Evolutionary conservation across 306 rosid genomes (phyloP).

Genomic region (Sophora flavescens): DNA sequence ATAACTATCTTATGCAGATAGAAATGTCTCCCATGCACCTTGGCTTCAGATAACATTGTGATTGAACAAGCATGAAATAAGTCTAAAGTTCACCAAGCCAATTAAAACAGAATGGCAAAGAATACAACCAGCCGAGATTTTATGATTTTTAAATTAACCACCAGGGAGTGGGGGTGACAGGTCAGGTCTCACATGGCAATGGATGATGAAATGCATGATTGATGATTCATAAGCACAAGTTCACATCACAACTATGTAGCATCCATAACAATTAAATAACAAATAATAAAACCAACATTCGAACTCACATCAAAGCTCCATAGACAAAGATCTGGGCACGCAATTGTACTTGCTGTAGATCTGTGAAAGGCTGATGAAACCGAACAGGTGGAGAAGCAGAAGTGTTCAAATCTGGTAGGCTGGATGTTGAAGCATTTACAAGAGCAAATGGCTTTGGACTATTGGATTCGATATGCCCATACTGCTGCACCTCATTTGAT

Average conservation of each 20-base stretch:
- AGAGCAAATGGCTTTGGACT: slow-evolving; percentile 64
- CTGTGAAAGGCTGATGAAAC: slow-evolving; percentile 95
- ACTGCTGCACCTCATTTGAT: slow-evolving; percentile 75
- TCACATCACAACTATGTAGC: slow-evolving; percentile 12
- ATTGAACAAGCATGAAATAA: slow-evolving; percentile 1
- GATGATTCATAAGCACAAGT: slow-evolving; percentile 16
- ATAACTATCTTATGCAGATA: slow-evolving; percentile 36
- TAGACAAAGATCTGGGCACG: slow-evolving; percentile 99
- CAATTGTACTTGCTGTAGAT: slow-evolving; percentile 96
- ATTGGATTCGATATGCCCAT: slow-evolving; percentile 70
- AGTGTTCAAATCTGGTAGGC: slow-evolving; percentile 89
- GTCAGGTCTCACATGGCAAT: slow-evolving; percentile 1
- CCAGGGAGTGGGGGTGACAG: not conserved
- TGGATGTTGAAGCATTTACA: slow-evolving; percentile 70
- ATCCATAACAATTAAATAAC: slow-evolving; percentile 32
- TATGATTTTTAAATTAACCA: slow-evolving; percentile 23
- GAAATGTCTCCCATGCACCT: slow-evolving; percentile 25
- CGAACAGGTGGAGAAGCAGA: slow-evolving; percentile 75
- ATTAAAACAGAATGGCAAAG: slow-evolving; percentile 9
- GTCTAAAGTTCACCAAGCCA: slow-evolving; percentile 15
- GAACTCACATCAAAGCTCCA: slow-evolving; percentile 98
- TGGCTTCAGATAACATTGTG: slow-evolving; percentile 25
- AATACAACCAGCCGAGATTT: slow-evolving; percentile 13
- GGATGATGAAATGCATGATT: slow-evolving; percentile 19
- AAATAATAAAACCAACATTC: slow-evolving; percentile 27